These are phyloP conservation scores for Paulownia fortunei DNA, from an alignment of 257 asterid species.

Conservation along the genomic window DNA sequence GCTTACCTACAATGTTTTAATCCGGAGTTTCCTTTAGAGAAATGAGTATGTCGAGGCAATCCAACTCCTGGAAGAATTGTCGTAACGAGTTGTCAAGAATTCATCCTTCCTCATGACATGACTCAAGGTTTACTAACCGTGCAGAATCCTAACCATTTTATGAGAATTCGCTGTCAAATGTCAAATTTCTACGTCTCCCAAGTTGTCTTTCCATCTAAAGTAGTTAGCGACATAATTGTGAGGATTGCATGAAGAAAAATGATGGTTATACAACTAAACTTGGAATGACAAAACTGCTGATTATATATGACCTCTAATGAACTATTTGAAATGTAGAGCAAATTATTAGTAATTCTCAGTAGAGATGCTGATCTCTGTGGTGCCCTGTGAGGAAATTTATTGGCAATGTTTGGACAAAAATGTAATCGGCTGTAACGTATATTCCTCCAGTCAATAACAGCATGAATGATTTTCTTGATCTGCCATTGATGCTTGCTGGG, in stretches of 20 bases:
- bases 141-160: not conserved
- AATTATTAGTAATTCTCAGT: too few species aligned
- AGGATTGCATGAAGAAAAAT: not conserved
- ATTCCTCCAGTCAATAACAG: too few species aligned
- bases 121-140: not conserved
- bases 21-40: slow-evolving; percentile 1
- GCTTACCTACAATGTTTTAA: not conserved
- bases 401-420: too few species aligned
- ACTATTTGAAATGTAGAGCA: too few species aligned
- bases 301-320: not conserved
- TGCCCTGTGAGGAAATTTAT: too few species aligned
- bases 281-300: not conserved
- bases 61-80: slow-evolving; percentile 6
- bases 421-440: too few species aligned
- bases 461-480: too few species aligned
- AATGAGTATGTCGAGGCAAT: slow-evolving; percentile 4
- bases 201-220: not conserved
- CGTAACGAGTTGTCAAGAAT: not conserved
- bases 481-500: too few species aligned
- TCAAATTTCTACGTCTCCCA: not conserved
- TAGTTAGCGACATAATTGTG: not conserved
- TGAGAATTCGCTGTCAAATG: not conserved
- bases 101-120: not conserved
- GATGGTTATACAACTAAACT: not conserved
- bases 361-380: too few species aligned